phyloP scores from a whole-genome alignment of 164 flowering plant species.

The Protea cynaroides region DNA sequence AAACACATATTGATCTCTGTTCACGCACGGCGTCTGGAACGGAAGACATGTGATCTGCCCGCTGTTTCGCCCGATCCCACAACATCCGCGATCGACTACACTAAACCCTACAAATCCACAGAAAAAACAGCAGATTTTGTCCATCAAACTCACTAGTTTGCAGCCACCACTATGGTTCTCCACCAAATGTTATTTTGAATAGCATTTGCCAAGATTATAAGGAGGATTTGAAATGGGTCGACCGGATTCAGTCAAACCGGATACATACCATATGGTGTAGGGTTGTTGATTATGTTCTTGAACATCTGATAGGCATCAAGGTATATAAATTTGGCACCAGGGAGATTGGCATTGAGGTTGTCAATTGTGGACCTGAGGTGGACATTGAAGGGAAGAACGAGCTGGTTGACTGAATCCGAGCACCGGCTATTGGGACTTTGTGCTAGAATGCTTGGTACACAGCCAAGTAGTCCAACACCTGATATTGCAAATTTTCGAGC shows the following conservation, averaged over 20 bases:
- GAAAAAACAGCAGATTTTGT: no score
- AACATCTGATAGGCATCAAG: constrained; percentile 49
- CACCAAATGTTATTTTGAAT: no score
- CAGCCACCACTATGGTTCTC: no score
- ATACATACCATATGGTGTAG: constrained; percentile 45
- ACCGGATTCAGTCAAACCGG: not conserved
- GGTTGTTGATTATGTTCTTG: constrained; percentile 39
- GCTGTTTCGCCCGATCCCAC: not conserved
- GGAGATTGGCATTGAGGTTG: constrained; percentile 52
- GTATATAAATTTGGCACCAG: constrained; percentile 50
- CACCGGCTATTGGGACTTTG: constrained; percentile 40
- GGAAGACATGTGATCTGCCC: not conserved
- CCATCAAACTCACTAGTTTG: not conserved
- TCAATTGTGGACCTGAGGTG: constrained; percentile 51
- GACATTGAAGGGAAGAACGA: constrained; percentile 50
- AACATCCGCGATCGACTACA: not conserved
- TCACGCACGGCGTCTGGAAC: not conserved
- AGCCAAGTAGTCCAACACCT: constrained; percentile 65
- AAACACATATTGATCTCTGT: not conserved
- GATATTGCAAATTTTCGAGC: constrained; percentile 57
- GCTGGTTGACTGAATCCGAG: constrained; percentile 50
- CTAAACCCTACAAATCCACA: not conserved
- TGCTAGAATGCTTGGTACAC: constrained; percentile 72
- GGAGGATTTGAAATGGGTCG: no score
- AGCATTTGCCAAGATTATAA: no score